These are phyloP conservation scores for Xylaria polymorpha DNA, from an alignment of 2,329 filamentous ascomycete species.

Conservation along the genomic window DNA sequence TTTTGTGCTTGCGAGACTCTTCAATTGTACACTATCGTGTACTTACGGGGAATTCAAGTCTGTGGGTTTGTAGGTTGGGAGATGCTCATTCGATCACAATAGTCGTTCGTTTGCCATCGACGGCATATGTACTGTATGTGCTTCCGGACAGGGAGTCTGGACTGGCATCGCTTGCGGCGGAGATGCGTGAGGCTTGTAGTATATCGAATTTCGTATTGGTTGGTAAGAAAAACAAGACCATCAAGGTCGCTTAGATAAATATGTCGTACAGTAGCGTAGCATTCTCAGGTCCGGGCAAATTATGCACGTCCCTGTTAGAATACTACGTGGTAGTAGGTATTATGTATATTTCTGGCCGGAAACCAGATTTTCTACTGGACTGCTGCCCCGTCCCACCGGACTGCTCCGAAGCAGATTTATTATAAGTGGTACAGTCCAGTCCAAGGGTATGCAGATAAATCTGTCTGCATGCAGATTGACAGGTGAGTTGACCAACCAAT, in stretches of 20 bases:
- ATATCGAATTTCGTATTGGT: slow-evolving; percentile 7
- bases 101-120: not conserved
- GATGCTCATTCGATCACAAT: not conserved
- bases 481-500: slow-evolving; percentile 4
- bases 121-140: not conserved
- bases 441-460: slow-evolving; percentile 10
- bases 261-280: slow-evolving; percentile 5
- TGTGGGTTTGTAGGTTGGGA: not conserved
- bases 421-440: not conserved
- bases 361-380: not conserved
- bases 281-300: slow-evolving; percentile 11
- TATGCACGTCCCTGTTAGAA: not conserved
- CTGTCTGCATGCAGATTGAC: slow-evolving; percentile 13
- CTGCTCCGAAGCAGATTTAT: slow-evolving; percentile 1
- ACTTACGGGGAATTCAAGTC: not conserved
- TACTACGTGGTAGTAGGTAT: not conserved
- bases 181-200: slow-evolving; percentile 7
- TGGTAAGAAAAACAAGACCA: not conserved
- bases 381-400: slow-evolving; percentile 1
- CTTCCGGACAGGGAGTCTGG: not conserved
- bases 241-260: not conserved
- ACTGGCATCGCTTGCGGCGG: slow-evolving; percentile 9
- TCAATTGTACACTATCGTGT: not conserved
- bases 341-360: not conserved
- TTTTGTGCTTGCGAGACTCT: slow-evolving; percentile 10